Evolutionary conservation across 129 eudicot genomes (phyloP).

Genomic region (Helianthus tuberosus): DNA sequence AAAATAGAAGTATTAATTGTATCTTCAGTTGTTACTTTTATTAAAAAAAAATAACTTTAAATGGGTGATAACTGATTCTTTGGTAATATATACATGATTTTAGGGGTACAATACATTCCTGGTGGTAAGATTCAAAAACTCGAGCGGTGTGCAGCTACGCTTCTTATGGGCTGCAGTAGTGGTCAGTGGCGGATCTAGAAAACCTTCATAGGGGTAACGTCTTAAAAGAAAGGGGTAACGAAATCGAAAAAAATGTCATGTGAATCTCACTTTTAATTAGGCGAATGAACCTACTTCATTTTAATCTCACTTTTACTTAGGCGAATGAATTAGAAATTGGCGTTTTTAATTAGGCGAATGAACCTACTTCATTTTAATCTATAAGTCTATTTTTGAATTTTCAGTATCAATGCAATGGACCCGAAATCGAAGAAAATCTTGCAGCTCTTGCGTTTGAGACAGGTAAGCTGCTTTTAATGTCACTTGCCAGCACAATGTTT

Average conservation of each 20-base stretch:
- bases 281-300: no score
- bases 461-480: constrained; percentile 40
- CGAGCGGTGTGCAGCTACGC: constrained; percentile 75
- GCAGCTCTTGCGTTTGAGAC: constrained; percentile 88
- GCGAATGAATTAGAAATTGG: no score
- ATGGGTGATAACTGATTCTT: neutral
- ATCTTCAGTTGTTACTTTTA: constrained; percentile 39
- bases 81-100: neutral
- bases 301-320: no score
- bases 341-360: no score
- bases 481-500: neutral
- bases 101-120: constrained; percentile 93
- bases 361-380: no score
- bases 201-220: no score
- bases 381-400: constrained; percentile 5
- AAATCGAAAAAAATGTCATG: no score
- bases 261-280: no score
- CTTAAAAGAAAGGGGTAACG: no score
- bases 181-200: no score
- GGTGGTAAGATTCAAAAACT: constrained; percentile 75
- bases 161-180: constrained; percentile 94
- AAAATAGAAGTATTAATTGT: constrained; percentile 62
- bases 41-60: neutral
- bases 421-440: constrained; percentile 75
- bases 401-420: constrained; percentile 83